These are phyloP conservation scores for Melastoma malabathricum DNA, from an alignment of 345 rosid species.

Conservation along the genomic window DNA sequence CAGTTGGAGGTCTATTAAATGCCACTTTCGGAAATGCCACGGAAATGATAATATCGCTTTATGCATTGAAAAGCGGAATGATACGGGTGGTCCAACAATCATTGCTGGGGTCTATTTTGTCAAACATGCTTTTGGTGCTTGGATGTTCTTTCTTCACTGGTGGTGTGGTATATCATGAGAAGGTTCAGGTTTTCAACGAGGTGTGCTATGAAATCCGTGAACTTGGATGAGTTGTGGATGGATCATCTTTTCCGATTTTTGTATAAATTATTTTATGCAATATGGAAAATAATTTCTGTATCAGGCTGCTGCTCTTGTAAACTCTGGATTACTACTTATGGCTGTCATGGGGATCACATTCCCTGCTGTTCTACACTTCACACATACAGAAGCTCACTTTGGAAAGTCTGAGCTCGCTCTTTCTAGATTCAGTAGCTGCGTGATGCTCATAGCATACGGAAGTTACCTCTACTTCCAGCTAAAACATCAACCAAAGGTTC, in stretches of 20 bases:
- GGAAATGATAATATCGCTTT: constrained; percentile 38
- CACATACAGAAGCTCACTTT: constrained; percentile 28
- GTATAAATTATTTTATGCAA: background rate
- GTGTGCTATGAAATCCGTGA: constrained; percentile 8
- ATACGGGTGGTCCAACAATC: constrained; percentile 42
- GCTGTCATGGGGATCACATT: constrained; percentile 35
- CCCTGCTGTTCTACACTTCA: constrained; percentile 42
- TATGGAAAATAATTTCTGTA: constrained; percentile 5
- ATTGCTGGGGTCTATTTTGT: constrained; percentile 35
- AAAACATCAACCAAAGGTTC: constrained; percentile 17
- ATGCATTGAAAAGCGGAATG: constrained; percentile 29
- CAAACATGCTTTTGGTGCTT: constrained; percentile 46
- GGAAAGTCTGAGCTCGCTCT: constrained; percentile 44
- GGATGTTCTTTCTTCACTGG: constrained; percentile 45
- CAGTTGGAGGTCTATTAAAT: constrained; percentile 41
- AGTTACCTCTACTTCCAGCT: constrained; percentile 34
- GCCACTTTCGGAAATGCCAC: constrained; percentile 45
- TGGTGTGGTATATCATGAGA: constrained; percentile 24
- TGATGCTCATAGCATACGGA: constrained; percentile 43
- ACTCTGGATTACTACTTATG: constrained; percentile 34
- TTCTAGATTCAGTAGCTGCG: constrained; percentile 39
- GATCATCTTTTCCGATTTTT: too few relatives aligned
- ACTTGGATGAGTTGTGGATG: too few relatives aligned
- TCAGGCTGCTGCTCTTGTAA: constrained; percentile 31
- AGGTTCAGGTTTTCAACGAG: constrained; percentile 31